These are phyloP conservation scores for Geopyxis carbonaria DNA, from an alignment of 495 filamentous ascomycete genomes.

Conservation along the genomic window DNA sequence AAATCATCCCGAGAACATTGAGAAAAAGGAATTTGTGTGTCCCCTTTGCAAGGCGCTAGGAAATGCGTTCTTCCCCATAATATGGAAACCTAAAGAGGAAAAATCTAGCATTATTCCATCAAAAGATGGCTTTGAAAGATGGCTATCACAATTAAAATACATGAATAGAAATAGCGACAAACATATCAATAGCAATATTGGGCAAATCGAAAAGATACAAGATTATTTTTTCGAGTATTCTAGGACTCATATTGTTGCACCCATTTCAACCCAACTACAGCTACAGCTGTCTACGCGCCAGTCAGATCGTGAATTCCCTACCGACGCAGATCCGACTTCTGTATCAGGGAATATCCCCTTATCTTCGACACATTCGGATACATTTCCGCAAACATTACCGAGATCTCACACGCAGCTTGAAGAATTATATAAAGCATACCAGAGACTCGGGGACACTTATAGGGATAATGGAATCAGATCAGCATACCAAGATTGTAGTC, in stretches of 20 bases:
- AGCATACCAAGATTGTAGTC: background rate
- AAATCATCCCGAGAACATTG: slow-evolving; percentile 66
- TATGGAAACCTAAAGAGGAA: slow-evolving; percentile 86
- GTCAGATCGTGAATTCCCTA: background rate
- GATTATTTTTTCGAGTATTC: slow-evolving; percentile 49
- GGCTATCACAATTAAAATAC: too few relatives aligned
- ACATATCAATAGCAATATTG: slow-evolving; percentile 28
- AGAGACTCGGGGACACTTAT: slow-evolving; percentile 62
- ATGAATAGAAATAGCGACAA: too few relatives aligned
- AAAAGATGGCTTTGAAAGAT: too few relatives aligned
- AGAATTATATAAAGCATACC: slow-evolving; percentile 68
- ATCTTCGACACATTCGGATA: too few relatives aligned
- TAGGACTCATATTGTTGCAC: slow-evolving; percentile 39
- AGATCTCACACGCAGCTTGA: slow-evolving; percentile 11
- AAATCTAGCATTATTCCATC: too few relatives aligned
- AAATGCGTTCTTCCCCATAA: slow-evolving; percentile 86
- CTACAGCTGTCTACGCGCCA: slow-evolving; percentile 15
- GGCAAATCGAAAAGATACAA: slow-evolving; percentile 32
- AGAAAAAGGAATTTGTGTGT: slow-evolving; percentile 77
- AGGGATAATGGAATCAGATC: slow-evolving; percentile 44
- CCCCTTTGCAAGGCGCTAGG: slow-evolving; percentile 96
- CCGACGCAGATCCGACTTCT: background rate
- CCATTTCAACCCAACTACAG: slow-evolving; percentile 42
- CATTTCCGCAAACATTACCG: background rate
- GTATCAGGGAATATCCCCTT: slow-evolving; percentile 1